Base-by-base conservation (phyloP, 345 rosid species). In the thale cress (Arabidopsis thaliana) region DNA sequence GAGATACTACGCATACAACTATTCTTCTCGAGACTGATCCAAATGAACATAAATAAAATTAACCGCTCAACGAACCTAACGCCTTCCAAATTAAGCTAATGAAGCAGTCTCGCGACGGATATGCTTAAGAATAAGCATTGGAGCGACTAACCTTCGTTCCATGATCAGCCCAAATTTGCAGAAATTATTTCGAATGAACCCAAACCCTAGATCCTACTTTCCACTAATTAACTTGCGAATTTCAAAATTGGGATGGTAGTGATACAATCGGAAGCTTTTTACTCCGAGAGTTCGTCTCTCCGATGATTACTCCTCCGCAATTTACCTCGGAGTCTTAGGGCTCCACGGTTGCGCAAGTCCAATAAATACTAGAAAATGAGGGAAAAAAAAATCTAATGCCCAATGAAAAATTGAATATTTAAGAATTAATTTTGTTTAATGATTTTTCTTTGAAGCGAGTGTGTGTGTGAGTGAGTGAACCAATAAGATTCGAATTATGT, bases 231-330 rank as follows among this genome's bases (percentile, higher is more conserved):
- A 3, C 25, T 37, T 1, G 14, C 4, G 12, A 59, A 28, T 34
- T 14, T 1, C 20, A 2, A 56, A 65, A 53, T 34, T 34, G 8
- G 42, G 36, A 42, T 14, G 2, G 20, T 14, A 4, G 8, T 59
- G 49, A 14, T 33, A n/a, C 38, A 41, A 58, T 59, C 57, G 65
- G 36, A 25, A 44, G 12, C 23, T 52, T 32, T 34, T 44, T 60
- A 33, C 48, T 13, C 42, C 36, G 36, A 32, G 7, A 25, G 48
- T 49, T 59, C 37, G 49, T 58, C 38, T 30, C 63, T 60, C 75
- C 79, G 79, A 41, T 50, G 63, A 67, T 34, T 13, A 49, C 58
- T 60, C 74, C 68, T 67, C 74, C 68, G 69, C 73, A 38, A 37
- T 48, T 25, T 46, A 32, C 24, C 46, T 25, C 60, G 60, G 68